Evolutionary conservation across 306 rosid genomes (phyloP).

Genomic region (Geum urbanum): DNA sequence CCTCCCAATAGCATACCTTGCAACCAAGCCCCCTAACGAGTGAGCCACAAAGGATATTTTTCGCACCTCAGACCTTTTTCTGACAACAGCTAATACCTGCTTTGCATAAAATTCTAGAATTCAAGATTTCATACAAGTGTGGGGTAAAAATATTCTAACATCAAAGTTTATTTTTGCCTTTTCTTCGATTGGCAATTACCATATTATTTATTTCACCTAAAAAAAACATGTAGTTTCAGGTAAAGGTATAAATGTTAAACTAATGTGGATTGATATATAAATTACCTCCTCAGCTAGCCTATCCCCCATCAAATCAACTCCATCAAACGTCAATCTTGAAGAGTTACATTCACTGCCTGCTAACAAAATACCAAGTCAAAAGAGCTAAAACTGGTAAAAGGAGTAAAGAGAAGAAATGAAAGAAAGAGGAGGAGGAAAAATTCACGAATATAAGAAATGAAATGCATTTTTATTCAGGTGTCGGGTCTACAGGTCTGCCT

Average conservation of each 20-base stretch:
- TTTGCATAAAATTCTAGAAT: conserved; percentile 4
- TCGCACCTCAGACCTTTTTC: conserved; percentile 55
- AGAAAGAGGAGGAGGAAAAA: not conserved
- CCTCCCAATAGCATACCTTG: conserved; percentile 91
- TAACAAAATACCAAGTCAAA: conserved; percentile 31
- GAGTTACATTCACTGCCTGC: conserved; percentile 93
- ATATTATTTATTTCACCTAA: not conserved
- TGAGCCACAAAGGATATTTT: conserved; percentile 95
- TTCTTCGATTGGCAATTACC: not conserved
- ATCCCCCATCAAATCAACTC: conserved; percentile 91
- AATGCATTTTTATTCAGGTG: not conserved
- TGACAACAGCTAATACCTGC: conserved; percentile 68
- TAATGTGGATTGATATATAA: conserved; percentile 17
- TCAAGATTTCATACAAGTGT: not conserved
- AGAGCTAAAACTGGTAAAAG: not conserved
- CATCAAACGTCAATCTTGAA: conserved; percentile 79
- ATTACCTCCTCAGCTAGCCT: conserved; percentile 92
- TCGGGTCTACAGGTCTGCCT: not conserved
- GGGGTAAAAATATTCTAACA: not conserved
- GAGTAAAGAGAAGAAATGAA: not conserved
- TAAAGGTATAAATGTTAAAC: not conserved
- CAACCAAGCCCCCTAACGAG: conserved; percentile 92
- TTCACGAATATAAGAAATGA: not conserved
- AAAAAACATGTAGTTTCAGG: not conserved
- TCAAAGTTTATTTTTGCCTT: not conserved